Conservation (phyloP, 2,329 filamentous ascomycete species). For the Bisporella sp. region DNA sequence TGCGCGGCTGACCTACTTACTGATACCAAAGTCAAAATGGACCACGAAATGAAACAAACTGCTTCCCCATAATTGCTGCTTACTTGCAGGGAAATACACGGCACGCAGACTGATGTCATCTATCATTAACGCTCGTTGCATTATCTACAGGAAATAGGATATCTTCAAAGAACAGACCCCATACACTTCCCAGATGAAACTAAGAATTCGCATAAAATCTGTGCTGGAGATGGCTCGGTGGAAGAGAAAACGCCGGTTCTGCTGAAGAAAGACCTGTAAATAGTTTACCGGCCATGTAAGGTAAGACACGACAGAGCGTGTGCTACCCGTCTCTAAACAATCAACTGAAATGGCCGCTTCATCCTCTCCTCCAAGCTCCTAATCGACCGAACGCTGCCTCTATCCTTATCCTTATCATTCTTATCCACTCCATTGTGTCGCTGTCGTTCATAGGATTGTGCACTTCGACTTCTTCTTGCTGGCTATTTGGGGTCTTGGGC, state of each 20-base stretch:
- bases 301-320: neutral
- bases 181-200: too few species aligned
- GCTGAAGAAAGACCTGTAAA: too few species aligned
- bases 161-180: conserved; percentile 11
- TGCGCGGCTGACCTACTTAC: neutral
- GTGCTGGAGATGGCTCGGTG: conserved; percentile 1
- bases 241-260: conserved; percentile 6
- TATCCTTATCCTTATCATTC: too few species aligned
- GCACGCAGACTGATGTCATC: neutral
- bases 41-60: too few species aligned
- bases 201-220: too few species aligned
- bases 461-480: conserved; percentile 63
- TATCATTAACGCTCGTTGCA: conserved; percentile 12
- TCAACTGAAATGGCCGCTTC: conserved; percentile 3
- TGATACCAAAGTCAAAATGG: neutral
- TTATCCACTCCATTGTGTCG: neutral
- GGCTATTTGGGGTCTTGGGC: conserved; percentile 51
- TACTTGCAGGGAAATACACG: too few species aligned
- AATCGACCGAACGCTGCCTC: too few species aligned
- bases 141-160: conserved; percentile 21
- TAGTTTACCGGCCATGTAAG: too few species aligned
- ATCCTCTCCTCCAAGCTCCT: neutral
- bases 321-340: conserved; percentile 6
- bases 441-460: conserved; percentile 50
- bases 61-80: too few species aligned